Conservation (phyloP, 768 basidiomycete genomes). For the Mycena sanguinolenta region DNA sequence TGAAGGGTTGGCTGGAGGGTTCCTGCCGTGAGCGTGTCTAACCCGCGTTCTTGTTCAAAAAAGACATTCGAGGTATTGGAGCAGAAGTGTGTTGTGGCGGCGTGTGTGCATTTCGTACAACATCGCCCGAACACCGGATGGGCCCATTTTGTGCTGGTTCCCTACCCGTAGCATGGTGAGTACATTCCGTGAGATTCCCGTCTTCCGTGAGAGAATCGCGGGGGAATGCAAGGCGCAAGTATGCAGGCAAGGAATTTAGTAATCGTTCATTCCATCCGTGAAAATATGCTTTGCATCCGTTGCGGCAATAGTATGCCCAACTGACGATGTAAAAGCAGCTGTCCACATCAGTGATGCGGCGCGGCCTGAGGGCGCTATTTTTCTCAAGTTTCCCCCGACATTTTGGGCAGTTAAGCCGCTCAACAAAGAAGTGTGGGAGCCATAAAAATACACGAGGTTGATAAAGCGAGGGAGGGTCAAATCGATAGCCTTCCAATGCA, state of each 20-base stretch:
- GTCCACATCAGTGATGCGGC: conserved; percentile 36
- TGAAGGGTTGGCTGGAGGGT: background rate
- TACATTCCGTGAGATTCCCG: conserved; percentile 36
- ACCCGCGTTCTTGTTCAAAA: background rate
- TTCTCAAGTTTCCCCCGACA: conserved; percentile 30
- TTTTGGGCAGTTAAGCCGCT: conserved; percentile 31
- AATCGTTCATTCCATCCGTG: conserved; percentile 34
- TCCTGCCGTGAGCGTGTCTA: background rate
- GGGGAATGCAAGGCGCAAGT: conserved; percentile 36
- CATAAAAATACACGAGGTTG: conserved; percentile 39
- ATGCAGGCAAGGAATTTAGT: conserved; percentile 36
- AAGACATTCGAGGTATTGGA: conserved; percentile 40
- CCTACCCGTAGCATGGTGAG: conserved; percentile 32
- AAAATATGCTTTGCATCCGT: conserved; percentile 35
- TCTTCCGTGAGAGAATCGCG: conserved; percentile 34
- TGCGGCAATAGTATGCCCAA: conserved; percentile 43
- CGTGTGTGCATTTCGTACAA: conserved; percentile 39
- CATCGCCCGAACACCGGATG: conserved; percentile 34
- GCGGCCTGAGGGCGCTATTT: conserved; percentile 38
- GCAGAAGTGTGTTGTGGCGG: conserved; percentile 33
- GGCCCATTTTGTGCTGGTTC: conserved; percentile 46
- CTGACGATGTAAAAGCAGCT: conserved; percentile 41
- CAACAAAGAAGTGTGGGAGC: conserved; percentile 40
- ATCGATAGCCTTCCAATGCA: background rate
- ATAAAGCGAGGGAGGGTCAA: conserved; percentile 32